A percentile compares a stretch with the other conserved stretches of the same genome.
Conservation (phyloP, 805 yeast genomes). For the Brettanomyces sp. region DNA sequence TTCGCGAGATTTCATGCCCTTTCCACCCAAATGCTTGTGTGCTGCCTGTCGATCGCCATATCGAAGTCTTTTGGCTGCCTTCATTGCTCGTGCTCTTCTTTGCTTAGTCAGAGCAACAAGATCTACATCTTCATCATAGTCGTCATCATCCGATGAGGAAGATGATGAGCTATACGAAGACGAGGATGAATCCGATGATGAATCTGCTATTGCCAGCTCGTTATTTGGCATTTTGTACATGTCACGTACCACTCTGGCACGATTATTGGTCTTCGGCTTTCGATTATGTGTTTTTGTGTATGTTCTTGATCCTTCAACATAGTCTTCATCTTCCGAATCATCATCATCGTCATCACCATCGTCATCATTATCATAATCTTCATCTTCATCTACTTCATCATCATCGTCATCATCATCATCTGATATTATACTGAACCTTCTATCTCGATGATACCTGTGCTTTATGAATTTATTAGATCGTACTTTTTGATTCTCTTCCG, state of each 20-base stretch:
- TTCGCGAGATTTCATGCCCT: not conserved
- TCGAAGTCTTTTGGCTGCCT: conserved; percentile 27
- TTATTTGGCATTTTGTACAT: too few species aligned
- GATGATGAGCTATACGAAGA: conserved; percentile 5
- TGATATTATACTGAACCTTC: conserved; percentile 21
- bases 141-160: conserved; percentile 43
- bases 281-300: conserved; percentile 17
- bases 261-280: too few species aligned
- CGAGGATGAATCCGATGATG: too few species aligned
- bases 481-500: not conserved
- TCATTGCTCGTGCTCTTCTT: conserved; percentile 47
- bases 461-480: too few species aligned
- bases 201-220: too few species aligned
- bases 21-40: not conserved
- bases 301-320: not conserved
- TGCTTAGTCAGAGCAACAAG: conserved; percentile 65
- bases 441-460: conserved; percentile 2
- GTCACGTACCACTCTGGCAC: too few species aligned
- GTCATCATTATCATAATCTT: conserved; percentile 18
- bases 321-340: conserved; percentile 8
- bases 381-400: conserved; percentile 3
- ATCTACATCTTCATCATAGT: conserved; percentile 50
- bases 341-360: conserved; percentile 22
- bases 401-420: conserved; percentile 14
- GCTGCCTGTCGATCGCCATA: not conserved